phyloP scores from a whole-genome alignment of 2,329 filamentous ascomycete species.

The Huntiella savannae region DNA sequence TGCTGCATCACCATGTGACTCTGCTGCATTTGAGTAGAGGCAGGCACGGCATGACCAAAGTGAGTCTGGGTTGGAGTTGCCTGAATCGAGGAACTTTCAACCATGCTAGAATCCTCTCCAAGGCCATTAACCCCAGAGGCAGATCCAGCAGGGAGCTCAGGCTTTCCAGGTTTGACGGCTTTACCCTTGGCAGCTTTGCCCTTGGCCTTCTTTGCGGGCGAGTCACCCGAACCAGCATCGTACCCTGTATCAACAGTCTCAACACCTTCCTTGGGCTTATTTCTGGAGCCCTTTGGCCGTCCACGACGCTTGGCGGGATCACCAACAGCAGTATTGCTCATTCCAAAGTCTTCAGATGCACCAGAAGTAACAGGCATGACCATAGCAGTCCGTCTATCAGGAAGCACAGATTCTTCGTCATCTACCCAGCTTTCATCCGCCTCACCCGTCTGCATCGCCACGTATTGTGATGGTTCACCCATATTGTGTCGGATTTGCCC shows the following conservation, averaged over 20 bases:
- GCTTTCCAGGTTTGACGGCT: slow-evolving; percentile 6
- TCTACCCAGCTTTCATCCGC: slow-evolving; percentile 6
- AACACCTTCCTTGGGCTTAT: slow-evolving; percentile 19
- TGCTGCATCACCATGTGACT: slow-evolving; percentile 1
- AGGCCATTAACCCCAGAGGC: neutral
- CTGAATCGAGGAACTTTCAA: slow-evolving; percentile 6
- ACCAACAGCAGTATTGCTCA: neutral
- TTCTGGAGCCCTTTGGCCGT: slow-evolving; percentile 34
- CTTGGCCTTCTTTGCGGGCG: neutral
- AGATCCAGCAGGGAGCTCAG: slow-evolving; percentile 2
- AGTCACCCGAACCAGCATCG: slow-evolving; percentile 7
- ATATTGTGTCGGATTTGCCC: neutral
- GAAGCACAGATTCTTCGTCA: slow-evolving; percentile 11
- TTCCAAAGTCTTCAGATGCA: slow-evolving; percentile 6
- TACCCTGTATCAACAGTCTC: neutral
- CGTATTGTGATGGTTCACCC: neutral
- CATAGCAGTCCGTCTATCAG: slow-evolving; percentile 1
- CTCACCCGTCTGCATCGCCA: neutral
- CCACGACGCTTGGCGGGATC: slow-evolving; percentile 27
- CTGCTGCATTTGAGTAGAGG: slow-evolving; percentile 1
- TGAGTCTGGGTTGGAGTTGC: slow-evolving; percentile 2
- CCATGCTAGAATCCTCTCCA: slow-evolving; percentile 4
- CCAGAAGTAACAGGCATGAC: slow-evolving; percentile 20
- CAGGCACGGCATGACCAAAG: slow-evolving; percentile 5
- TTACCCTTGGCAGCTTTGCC: slow-evolving; percentile 12